These are phyloP conservation scores for Chenopodium formosanum DNA, from an alignment of 148 eudicot species.

Conservation along the genomic window DNA sequence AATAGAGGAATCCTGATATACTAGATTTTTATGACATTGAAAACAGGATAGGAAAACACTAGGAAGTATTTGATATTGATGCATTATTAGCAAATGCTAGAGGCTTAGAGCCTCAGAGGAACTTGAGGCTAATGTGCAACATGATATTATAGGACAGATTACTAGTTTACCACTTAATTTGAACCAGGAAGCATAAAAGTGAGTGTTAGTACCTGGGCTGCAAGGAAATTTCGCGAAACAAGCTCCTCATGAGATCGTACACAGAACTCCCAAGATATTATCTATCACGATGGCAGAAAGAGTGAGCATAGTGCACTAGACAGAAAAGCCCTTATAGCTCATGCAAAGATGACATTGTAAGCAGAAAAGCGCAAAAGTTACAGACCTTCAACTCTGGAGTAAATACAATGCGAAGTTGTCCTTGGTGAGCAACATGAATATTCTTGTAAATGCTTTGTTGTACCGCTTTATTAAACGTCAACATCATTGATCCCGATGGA, in stretches of 20 bases:
- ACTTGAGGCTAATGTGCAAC: too few relatives aligned
- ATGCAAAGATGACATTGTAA: background rate
- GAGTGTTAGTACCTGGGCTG: conserved; percentile 49
- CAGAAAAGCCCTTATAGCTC: background rate
- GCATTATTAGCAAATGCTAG: too few relatives aligned
- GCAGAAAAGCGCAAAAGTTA: background rate
- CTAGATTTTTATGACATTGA: background rate
- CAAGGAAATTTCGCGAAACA: conserved; percentile 40
- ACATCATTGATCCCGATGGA: conserved; percentile 42
- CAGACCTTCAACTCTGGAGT: conserved; percentile 50
- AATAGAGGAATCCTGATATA: too few relatives aligned
- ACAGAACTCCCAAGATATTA: conserved; percentile 70
- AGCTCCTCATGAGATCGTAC: conserved; percentile 51
- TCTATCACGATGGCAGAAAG: conserved; percentile 34
- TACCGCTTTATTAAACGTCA: conserved; percentile 52
- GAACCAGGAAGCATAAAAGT: too few relatives aligned
- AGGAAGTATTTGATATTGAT: too few relatives aligned
- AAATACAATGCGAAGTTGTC: conserved; percentile 61
- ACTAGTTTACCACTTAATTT: too few relatives aligned
- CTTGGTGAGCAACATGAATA: conserved; percentile 62
- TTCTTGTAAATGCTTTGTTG: conserved; percentile 52
- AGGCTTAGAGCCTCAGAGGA: too few relatives aligned
- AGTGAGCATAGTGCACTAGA: background rate
- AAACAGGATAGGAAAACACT: background rate
- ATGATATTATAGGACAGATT: too few relatives aligned